Percentiles rank a stretch among this genome's conserved stretches.
Evolutionary conservation across 2,329 filamentous ascomycete species (phyloP).

Genomic region (Colletotrichum horii): DNA sequence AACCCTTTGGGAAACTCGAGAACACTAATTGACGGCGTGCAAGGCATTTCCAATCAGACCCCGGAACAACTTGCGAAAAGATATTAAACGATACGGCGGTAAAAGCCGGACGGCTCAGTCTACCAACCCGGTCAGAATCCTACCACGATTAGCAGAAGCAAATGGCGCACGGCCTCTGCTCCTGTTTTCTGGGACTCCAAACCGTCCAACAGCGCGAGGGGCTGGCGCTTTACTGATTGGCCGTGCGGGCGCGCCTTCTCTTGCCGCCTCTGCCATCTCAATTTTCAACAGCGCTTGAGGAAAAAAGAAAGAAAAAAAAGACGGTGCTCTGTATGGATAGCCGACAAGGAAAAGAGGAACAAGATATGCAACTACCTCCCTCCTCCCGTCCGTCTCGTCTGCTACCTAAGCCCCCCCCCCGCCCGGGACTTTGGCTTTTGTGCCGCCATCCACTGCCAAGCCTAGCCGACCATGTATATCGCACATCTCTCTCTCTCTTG

Average conservation of each 20-base stretch:
- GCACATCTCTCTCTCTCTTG: not conserved
- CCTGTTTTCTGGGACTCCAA: not conserved
- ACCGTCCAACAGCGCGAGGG: not conserved
- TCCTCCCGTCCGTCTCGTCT: not conserved
- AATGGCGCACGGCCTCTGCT: constrained; percentile 1
- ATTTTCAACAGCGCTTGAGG: constrained; percentile 1
- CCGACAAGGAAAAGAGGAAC: not conserved
- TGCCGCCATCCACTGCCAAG: not conserved
- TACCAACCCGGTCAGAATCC: not conserved
- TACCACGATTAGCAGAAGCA: not conserved
- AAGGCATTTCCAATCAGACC: not conserved
- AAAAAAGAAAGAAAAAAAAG: not conserved
- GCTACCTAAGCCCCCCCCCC: not conserved
- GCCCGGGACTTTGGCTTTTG: not conserved
- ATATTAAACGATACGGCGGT: too few relatives aligned
- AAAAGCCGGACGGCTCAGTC: not conserved
- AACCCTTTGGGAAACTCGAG: not conserved
- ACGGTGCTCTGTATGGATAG: not conserved
- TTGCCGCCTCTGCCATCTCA: constrained; percentile 19
- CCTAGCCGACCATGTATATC: not conserved
- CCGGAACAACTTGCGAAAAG: not conserved
- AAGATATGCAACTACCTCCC: not conserved
- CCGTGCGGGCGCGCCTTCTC: not conserved
- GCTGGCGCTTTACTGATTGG: constrained; percentile 4
- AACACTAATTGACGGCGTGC: not conserved